Conservation (phyloP, 331 rosid genomes). For the Quercus tomentella region DNA sequence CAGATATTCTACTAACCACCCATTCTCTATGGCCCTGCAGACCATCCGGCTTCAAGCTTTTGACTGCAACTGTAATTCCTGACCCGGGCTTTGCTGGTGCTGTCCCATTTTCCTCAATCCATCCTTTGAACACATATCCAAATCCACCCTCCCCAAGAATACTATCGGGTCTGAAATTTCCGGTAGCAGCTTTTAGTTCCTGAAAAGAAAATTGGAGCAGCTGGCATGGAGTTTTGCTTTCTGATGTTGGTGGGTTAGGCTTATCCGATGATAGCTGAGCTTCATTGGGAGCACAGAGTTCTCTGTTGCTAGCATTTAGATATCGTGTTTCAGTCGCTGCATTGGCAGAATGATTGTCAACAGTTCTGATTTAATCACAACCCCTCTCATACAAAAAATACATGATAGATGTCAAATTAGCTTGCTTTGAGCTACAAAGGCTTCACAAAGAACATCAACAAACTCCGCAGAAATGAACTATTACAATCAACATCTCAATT, state of each 20-base stretch:
- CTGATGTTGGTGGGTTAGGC: slow-evolving; percentile 51
- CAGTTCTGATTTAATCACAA: slow-evolving; percentile 12
- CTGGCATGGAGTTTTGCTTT: slow-evolving; percentile 50
- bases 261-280: slow-evolving; percentile 65
- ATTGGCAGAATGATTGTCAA: slow-evolving; percentile 25
- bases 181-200: slow-evolving; percentile 84
- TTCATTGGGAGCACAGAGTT: slow-evolving; percentile 62
- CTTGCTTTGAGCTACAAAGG: background rate
- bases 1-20: slow-evolving; percentile 87
- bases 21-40: slow-evolving; percentile 97
- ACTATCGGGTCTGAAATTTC: slow-evolving; percentile 93
- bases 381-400: background rate
- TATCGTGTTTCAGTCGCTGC: slow-evolving; percentile 88
- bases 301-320: slow-evolving; percentile 91
- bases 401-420: slow-evolving; percentile 6
- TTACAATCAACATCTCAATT: background rate
- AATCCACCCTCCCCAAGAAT: slow-evolving; percentile 95
- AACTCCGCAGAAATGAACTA: background rate
- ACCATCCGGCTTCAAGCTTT: slow-evolving; percentile 88
- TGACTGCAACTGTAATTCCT: slow-evolving; percentile 83
- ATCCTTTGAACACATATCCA: slow-evolving; percentile 89
- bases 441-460: background rate
- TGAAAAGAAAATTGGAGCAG: slow-evolving; percentile 74
- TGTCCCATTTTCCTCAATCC: slow-evolving; percentile 94
- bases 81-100: slow-evolving; percentile 94